Base-by-base conservation (phyloP, 805 yeast genomes). In the Yarrowia porcina region DNA sequence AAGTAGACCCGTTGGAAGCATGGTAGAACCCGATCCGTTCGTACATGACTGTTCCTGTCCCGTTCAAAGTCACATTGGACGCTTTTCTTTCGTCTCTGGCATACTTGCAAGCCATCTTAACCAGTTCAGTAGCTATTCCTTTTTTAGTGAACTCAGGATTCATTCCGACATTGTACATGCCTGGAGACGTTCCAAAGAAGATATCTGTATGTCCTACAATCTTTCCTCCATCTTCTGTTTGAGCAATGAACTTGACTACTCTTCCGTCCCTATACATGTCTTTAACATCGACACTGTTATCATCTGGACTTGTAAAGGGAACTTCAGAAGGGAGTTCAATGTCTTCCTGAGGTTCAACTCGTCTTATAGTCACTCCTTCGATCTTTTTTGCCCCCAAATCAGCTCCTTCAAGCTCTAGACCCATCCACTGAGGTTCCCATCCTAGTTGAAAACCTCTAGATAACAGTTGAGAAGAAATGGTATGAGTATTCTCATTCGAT, bases 341-440 rank as follows among this genome's bases (percentile, higher is more conserved):
- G 4, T 35, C n/a, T 21, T 36, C 59, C 1, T 13, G 3, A 2
- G 33, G 13, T 15, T 8, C 21, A n/a, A 49, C 30, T 21, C 21
- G 32, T 33, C 57, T 10, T 8, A 36, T 13, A 17, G 12, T 15
- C 12, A 52, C 59, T 12, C 44, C 59, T 4, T 17, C 33, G 6
- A 52, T 35, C 18, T 23, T n/a, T 9, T 18, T 35, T 17, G 13
- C 25, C 3, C 21, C 52, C 13, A 41, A 15, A 27, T 39, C 28
- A n/a, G 21, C 38, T 2, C n/a, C 27, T 2, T 56, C 17, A 27
- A 39, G n/a, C 20, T 35, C 42, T 5, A 59, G 32, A 20, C 63
- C 56, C 42, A 47, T 30, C 54, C 56, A 45, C 18, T 41, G 61
- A 39, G 52, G 59, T 20, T 41, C 63, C 42, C 41, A 33, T 11